Evolutionary conservation across 2,329 filamentous ascomycete species (phyloP), one percentile per base, ranked within the genome.

Genomic region (Alternaria sp.): DNA sequence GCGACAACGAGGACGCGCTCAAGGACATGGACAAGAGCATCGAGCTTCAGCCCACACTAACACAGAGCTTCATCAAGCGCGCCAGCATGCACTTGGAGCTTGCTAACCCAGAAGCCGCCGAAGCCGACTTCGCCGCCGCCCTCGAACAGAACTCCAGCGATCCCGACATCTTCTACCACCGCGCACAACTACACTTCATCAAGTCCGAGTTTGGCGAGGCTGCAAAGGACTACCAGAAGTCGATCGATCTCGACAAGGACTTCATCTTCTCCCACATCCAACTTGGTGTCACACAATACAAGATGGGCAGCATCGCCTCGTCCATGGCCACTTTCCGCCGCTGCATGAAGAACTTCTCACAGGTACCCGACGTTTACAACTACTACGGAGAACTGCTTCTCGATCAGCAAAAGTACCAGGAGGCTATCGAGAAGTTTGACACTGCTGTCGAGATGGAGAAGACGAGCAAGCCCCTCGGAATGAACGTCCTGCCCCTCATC

Each of bases 231-330:
- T 99, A 99, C 83, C 95, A 99, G 80, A 97, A 96, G 83, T 98
- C 95, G 3, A 99, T 99, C 74, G 95, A 99, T 73, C 87, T 99
- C 30, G 95, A 99, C 84, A 87, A 89, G 70, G 89, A 92, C 69
- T 99, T 99, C 81, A 99, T 99, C 83, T 99, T 97, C 87, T 98
- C 94, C 7, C 95, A 99, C 83, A 99, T 99, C 75, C 95, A 99
- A 81, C 91, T 99, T 43, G 95, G 95, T 79, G 95, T 99, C 53
- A 99, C 95, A 51, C 95, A 99, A 82, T 99, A 99, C 86, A 99
- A 99, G 89, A 96, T 98, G 91, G 95, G 95, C 69, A 97, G 93
- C 30, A 91, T 99, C 59, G 95, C 95, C 7, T 97, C 94, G 8
- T 97, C 94, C 47, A 98, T 98, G 93, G 94, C 95, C 36, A 99